phyloP scores from a whole-genome alignment of 805 yeast species.

The Tetrapisispora arboricola region DNA sequence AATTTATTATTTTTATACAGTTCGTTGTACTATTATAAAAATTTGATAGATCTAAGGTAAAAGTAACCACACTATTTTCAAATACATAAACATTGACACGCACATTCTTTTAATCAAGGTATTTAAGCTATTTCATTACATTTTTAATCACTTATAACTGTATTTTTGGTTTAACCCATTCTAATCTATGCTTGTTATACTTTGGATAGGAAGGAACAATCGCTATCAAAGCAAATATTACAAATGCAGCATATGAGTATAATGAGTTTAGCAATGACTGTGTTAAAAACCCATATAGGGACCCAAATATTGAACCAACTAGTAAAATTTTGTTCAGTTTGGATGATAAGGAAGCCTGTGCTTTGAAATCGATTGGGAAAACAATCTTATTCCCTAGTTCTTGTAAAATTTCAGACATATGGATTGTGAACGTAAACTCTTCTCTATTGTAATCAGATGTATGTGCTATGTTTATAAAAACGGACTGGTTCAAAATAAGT shows the following conservation, averaged over 20 bases:
- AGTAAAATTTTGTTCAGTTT: slow-evolving; percentile 11
- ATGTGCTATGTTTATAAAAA: too few relatives aligned
- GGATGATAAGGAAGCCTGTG: slow-evolving; percentile 18
- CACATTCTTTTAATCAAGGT: too few relatives aligned
- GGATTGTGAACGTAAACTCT: too few relatives aligned
- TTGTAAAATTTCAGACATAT: slow-evolving; percentile 29
- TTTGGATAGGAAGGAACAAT: slow-evolving; percentile 51
- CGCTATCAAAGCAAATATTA: slow-evolving; percentile 28
- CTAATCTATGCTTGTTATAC: slow-evolving; percentile 40
- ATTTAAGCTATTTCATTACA: too few relatives aligned
- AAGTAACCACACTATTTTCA: too few relatives aligned
- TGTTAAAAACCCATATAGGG: slow-evolving; percentile 38
- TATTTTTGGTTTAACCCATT: slow-evolving; percentile 34
- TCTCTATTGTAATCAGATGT: too few relatives aligned
- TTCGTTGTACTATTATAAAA: too few relatives aligned
- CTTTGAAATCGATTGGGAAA: slow-evolving; percentile 28
- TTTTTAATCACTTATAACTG: background rate
- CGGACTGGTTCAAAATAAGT: too few relatives aligned
- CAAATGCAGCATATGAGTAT: slow-evolving; percentile 31
- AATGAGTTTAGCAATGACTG: slow-evolving; percentile 36
- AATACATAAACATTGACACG: too few relatives aligned
- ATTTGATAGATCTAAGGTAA: too few relatives aligned
- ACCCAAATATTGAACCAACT: slow-evolving; percentile 29
- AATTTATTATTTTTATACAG: too few relatives aligned
- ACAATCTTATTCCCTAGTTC: slow-evolving; percentile 19